Percentiles rank a stretch among this genome's conserved stretches.
phyloP scores from a whole-genome alignment of 2,329 filamentous ascomycete genomes.

The Chaetomiaceae sp. region DNA sequence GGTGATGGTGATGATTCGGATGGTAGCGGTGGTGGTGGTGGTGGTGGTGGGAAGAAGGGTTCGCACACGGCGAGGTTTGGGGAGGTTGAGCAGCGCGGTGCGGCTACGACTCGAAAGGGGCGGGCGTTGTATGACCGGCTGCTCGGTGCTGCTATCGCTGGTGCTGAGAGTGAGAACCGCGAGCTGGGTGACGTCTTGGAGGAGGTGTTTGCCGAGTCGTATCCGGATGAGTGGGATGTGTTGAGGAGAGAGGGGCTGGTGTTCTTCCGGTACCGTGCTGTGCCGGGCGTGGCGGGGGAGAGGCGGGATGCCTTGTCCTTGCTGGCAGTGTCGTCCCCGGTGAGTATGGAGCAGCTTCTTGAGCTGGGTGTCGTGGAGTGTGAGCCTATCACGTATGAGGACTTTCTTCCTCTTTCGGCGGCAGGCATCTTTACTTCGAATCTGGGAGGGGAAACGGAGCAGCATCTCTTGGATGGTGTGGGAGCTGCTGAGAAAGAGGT shows the following conservation, averaged over 20 bases:
- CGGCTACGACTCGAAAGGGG: slow-evolving; percentile 43
- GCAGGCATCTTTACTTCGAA: slow-evolving; percentile 38
- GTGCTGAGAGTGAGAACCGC: neutral
- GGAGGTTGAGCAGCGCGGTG: slow-evolving; percentile 49
- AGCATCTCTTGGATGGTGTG: neutral
- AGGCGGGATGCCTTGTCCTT: too few relatives aligned
- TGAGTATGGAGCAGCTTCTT: slow-evolving; percentile 15
- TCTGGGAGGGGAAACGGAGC: slow-evolving; percentile 14
- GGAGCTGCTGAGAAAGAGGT: slow-evolving; percentile 2
- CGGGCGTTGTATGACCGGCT: slow-evolving; percentile 42
- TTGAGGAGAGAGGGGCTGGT: slow-evolving; percentile 35
- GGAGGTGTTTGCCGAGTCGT: neutral
- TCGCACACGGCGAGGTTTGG: slow-evolving; percentile 48
- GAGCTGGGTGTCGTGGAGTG: slow-evolving; percentile 32
- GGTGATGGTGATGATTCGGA: too few relatives aligned
- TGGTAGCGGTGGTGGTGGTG: too few relatives aligned
- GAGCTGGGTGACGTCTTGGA: neutral
- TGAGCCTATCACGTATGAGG: slow-evolving; percentile 48
- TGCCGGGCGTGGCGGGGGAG: slow-evolving; percentile 12
- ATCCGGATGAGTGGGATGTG: slow-evolving; percentile 39
- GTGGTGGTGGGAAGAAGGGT: slow-evolving; percentile 27
- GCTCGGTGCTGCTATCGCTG: slow-evolving; percentile 31
- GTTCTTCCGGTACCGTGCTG: slow-evolving; percentile 36
- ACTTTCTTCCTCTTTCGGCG: slow-evolving; percentile 49
- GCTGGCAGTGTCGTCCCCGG: too few relatives aligned